Evolutionary conservation across 108 stramenopile genomes (phyloP), one percentile per base, ranked within the genome.

Genomic region (Cyclotella choctawhatcheeana): DNA sequence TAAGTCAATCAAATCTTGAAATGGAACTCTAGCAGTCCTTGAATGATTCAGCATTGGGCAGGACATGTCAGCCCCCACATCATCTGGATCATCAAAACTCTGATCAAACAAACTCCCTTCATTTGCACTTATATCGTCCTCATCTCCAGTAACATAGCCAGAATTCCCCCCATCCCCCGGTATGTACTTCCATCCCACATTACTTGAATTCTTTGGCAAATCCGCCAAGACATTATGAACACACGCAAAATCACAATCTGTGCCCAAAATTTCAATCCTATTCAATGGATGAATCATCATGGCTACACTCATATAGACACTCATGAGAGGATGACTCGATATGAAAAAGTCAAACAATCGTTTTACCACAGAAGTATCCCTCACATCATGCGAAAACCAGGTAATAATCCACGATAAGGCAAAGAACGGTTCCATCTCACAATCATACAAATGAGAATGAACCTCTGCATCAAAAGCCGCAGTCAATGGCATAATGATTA

Each of bases 401-500:
- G 96, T 97, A 14, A 97, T 70, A 22, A 97, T 79, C 96, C 96
- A 97, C 40, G 82, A 73, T 17, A 96, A 54, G 37, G 84, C 84
- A 80, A 95, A 97, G 79, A 89, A 97, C 17, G 96, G 96, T 60
- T 96, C 96, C 89, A 96, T 93, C 35, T 84, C 89, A 20, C 77
- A 81, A 71, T 90, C 88, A 26, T 33, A 50, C 67, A 95, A 80
- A 59, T 91, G 88, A 50, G 85, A 76, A 69, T 95, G 94, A 5
- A 95, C 74, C 56, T 86, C 65, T 8, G 74, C 48, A 59, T 95
- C 94, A 40, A 93, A 71, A 12, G 61, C 45, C 2, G 81, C 65
- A 43, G 89, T 55, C 0, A 95, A 64, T 5, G 94, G 94, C 76
- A 92, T 84, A 2, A 95, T 43, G 10, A 84, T 71, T 24, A 89